A percentile compares a stretch with the other conserved stretches of the same genome.
These are phyloP conservation scores for Blastocystis sp. DNA, from an alignment of 352 stramenopile genomes.

Conservation along the genomic window DNA sequence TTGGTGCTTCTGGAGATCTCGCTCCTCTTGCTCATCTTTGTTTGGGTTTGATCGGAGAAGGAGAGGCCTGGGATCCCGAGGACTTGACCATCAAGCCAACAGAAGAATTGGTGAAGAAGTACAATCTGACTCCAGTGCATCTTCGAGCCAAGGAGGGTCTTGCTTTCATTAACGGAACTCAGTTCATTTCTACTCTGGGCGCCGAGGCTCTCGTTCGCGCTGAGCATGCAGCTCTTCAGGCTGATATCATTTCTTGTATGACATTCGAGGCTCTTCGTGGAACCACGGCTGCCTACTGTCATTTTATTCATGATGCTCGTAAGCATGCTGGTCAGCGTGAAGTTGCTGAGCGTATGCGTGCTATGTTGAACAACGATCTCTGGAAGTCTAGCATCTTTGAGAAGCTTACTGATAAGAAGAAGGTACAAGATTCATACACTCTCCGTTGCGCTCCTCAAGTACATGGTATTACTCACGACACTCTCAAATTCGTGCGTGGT, in stretches of 20 bases:
- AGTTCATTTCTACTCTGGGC: conserved; percentile 82
- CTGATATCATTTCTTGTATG: conserved; percentile 79
- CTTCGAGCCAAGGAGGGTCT: conserved; percentile 83
- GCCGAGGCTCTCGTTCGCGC: conserved; percentile 79
- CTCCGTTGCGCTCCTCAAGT: conserved; percentile 83
- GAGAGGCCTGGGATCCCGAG: conserved; percentile 78
- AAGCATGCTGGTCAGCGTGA: conserved; percentile 79
- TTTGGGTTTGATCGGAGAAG: conserved; percentile 83
- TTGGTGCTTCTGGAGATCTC: conserved; percentile 82
- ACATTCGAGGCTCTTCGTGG: conserved; percentile 82
- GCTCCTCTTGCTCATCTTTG: conserved; percentile 81
- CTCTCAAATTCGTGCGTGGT: conserved; percentile 79
- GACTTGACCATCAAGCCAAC: conserved; percentile 42
- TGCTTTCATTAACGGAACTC: conserved; percentile 85
- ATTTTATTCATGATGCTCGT: conserved; percentile 80
- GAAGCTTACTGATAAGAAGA: conserved; percentile 82
- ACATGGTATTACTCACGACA: conserved; percentile 82
- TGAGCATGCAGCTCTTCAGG: conserved; percentile 77
- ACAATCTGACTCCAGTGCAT: conserved; percentile 74
- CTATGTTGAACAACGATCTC: conserved; percentile 75
- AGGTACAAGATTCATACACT: conserved; percentile 85
- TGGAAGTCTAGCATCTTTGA: conserved; percentile 79
- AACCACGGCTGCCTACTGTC: conserved; percentile 82
- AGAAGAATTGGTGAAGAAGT: conserved; percentile 73
- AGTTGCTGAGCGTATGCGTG: conserved; percentile 79